Evolutionary conservation across 345 rosid species (phyloP), one percentile per base, ranked within the genome.

Genomic region (Eutrema yunnanense): DNA sequence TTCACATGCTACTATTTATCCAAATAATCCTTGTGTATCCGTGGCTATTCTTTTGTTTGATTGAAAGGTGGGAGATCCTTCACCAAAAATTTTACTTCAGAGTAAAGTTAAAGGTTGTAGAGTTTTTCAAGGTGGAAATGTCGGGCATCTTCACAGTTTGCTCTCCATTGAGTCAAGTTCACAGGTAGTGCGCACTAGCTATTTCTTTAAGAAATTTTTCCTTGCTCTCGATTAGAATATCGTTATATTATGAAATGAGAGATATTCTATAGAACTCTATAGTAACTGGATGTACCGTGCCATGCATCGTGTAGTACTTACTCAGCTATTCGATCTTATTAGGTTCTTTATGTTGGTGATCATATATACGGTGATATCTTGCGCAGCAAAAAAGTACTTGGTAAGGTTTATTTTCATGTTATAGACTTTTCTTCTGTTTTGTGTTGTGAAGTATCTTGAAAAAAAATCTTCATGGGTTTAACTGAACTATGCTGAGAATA

Each of bases 261-360:
- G 6, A 30, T 61, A 14, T 9, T 71, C 32, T 40, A 1, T 65
- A 65, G 11, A 43, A 37, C 34, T 62, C 32, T 55, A 44, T 10
- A 6, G 26, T 60, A 43, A 42, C 12, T 60, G 10, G 19, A 9
- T 33, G 34, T 68, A 46, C 64, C 3, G 27, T 22, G 30, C 6
- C 32, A 26, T 63, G 41, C 38, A 19, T 76, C 43, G 33, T 14
- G 43, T 55, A 33, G 52, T 49, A 51, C 74, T 66, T 59, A 36
- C 49, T 32, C 60, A 48, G 8, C 44, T 41, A n/a, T 33, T 55
- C 2, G 5, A 19, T 78, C 67, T 70, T 78, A 34, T 38, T 76
- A 95, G 99, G 98, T 90, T 69, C 96, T 95, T 64, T 92, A 95
- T 73, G 98, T 90, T 71, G 99, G 99, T 19, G 99, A 95, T 79